Evolutionary conservation across 1,284 basidiomycete genomes (phyloP).

Genomic region (Sphaerobolus stellatus): DNA sequence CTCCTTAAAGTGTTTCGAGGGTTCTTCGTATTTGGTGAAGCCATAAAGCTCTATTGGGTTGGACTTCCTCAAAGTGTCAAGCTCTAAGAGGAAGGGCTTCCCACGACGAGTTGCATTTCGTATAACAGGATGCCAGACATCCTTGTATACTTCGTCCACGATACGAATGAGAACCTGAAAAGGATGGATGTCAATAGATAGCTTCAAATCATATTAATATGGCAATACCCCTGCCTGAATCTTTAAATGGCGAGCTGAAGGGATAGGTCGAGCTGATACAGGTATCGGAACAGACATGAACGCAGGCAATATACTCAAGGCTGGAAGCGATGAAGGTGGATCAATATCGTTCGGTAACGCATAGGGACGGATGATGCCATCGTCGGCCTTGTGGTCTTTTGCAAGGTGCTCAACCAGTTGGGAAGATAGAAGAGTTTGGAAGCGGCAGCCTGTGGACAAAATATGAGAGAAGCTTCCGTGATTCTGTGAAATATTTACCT

Average conservation of each 20-base stretch:
- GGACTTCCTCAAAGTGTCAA: too few relatives aligned
- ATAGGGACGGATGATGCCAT: slow-evolving; percentile 2
- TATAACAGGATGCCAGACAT: too few relatives aligned
- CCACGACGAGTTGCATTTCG: too few relatives aligned
- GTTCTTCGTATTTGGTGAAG: too few relatives aligned
- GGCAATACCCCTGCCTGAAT: slow-evolving; percentile 4
- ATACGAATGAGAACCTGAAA: too few relatives aligned
- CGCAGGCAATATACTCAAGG: not conserved
- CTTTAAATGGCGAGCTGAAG: slow-evolving; percentile 5
- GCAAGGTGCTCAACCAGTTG: slow-evolving; percentile 8
- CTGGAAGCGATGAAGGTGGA: not conserved
- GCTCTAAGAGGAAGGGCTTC: too few relatives aligned
- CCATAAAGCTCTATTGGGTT: too few relatives aligned
- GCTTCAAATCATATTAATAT: too few relatives aligned
- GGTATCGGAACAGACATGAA: slow-evolving; percentile 5
- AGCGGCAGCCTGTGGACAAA: slow-evolving; percentile 11
- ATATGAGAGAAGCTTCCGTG: slow-evolving; percentile 38
- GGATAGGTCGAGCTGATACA: not conserved
- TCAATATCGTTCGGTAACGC: slow-evolving; percentile 3
- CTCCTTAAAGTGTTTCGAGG: too few relatives aligned
- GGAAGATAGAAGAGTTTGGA: slow-evolving; percentile 2
- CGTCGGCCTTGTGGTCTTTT: slow-evolving; percentile 23
- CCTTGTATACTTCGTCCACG: too few relatives aligned
- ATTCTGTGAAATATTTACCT: slow-evolving; percentile 12
- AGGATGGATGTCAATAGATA: too few relatives aligned